phyloP scores from a whole-genome alignment of 208 protist species.

The Acanthamoeba triangularis region DNA sequence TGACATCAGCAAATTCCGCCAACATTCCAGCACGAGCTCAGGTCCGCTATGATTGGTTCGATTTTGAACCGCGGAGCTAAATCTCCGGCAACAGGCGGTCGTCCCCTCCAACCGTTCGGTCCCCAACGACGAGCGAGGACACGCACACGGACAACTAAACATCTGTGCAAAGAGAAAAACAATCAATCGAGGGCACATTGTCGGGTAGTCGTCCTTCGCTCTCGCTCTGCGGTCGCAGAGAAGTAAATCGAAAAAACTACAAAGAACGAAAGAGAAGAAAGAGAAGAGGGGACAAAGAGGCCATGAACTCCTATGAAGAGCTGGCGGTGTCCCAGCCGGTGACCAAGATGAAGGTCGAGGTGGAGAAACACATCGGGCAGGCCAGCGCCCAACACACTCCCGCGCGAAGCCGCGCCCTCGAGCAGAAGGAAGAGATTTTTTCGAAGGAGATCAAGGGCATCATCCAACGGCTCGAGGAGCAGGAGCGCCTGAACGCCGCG shows the following conservation, averaged over 20 bases:
- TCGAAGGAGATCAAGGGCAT: slow-evolving; percentile 24
- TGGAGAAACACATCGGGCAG: neutral
- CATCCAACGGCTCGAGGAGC: slow-evolving; percentile 5
- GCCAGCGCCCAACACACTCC: neutral
- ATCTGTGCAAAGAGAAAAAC: no score
- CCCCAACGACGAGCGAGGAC: neutral
- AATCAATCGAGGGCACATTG: neutral
- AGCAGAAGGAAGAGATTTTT: slow-evolving; percentile 25
- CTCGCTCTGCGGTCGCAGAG: no score
- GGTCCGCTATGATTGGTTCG: neutral
- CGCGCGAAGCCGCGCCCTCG: neutral
- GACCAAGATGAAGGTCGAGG: slow-evolving; percentile 28
- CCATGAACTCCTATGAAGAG: slow-evolving; percentile 28
- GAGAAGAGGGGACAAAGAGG: neutral
- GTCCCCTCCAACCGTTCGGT: neutral
- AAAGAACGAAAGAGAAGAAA: neutral
- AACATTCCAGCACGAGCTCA: no score
- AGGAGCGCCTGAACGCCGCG: neutral
- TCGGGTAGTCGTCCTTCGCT: no score
- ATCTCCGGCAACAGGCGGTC: neutral
- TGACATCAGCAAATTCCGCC: neutral
- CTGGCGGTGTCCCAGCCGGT: neutral
- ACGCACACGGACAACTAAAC: neutral
- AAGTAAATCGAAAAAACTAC: neutral
- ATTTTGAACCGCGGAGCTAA: neutral